Evolutionary conservation across 805 yeast species (phyloP).

Genomic region (Yueomyces sp.): DNA sequence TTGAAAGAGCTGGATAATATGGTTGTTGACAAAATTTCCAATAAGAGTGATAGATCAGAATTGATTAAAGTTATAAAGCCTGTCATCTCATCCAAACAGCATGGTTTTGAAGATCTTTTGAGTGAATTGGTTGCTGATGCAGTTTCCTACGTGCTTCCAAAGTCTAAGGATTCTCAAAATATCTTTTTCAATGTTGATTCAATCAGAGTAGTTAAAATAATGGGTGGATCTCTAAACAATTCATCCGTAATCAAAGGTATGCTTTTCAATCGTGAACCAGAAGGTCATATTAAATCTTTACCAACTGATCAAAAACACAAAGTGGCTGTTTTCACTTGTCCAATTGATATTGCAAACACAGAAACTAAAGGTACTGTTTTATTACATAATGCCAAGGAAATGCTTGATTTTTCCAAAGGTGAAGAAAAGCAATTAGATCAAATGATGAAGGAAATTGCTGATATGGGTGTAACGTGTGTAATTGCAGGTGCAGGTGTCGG

Average conservation of each 20-base stretch:
- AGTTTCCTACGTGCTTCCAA: slow-evolving; percentile 60
- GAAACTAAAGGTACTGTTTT: slow-evolving; percentile 97
- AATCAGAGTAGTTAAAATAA: slow-evolving; percentile 87
- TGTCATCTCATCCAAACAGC: slow-evolving; percentile 86
- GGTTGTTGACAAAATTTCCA: slow-evolving; percentile 37
- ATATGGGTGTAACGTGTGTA: slow-evolving; percentile 76
- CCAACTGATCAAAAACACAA: slow-evolving; percentile 41
- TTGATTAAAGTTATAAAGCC: slow-evolving; percentile 67
- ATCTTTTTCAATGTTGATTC: slow-evolving; percentile 75
- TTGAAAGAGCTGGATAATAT: slow-evolving; percentile 53
- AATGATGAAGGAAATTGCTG: slow-evolving; percentile 68
- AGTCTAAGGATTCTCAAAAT: slow-evolving; percentile 7
- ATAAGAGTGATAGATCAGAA: slow-evolving; percentile 39
- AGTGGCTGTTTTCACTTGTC: slow-evolving; percentile 88
- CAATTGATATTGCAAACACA: slow-evolving; percentile 89
- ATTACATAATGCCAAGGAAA: slow-evolving; percentile 90
- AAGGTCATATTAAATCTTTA: slow-evolving; percentile 66
- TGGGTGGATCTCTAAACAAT: slow-evolving; percentile 71
- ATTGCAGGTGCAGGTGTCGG: slow-evolving; percentile 93
- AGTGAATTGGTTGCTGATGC: slow-evolving; percentile 77
- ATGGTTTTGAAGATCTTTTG: slow-evolving; percentile 71
- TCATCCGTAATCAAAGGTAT: slow-evolving; percentile 86
- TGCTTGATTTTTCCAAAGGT: slow-evolving; percentile 91
- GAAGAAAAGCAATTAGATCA: slow-evolving; percentile 89
- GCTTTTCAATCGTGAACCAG: slow-evolving; percentile 98